A percentile compares a stretch with the other conserved stretches of the same genome.
These are phyloP conservation scores for Stephanodiscus minutulus DNA, from an alignment of 108 stramenopile genomes.

Conservation along the genomic window DNA sequence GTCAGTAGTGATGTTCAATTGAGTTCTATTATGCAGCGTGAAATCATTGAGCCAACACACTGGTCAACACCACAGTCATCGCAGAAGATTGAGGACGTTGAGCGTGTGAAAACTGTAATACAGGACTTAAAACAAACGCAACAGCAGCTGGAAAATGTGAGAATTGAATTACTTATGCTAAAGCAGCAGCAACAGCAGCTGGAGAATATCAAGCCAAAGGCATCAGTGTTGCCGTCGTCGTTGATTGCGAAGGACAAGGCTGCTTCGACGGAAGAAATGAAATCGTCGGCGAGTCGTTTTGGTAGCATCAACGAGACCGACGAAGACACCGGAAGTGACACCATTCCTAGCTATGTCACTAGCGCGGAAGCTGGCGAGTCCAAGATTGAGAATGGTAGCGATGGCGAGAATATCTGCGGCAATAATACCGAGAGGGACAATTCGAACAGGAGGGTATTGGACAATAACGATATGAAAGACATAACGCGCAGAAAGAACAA, in stretches of 20 bases:
- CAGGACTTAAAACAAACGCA: too few relatives aligned
- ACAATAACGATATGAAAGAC: not conserved
- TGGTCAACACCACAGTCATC: not conserved
- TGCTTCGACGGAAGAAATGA: not conserved
- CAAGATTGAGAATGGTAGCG: not conserved
- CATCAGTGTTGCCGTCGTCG: not conserved
- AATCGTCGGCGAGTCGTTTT: not conserved
- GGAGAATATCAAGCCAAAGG: not conserved
- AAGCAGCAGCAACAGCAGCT: not conserved
- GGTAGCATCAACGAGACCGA: not conserved
- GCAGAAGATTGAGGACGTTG: not conserved
- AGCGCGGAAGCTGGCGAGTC: not conserved
- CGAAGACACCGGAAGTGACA: not conserved
- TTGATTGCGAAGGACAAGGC: constrained; percentile 2
- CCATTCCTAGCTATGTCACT: not conserved
- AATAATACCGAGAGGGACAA: not conserved
- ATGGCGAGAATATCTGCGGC: not conserved
- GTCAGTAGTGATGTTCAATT: too few relatives aligned
- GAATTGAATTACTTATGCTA: not conserved
- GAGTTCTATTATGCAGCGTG: too few relatives aligned
- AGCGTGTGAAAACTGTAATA: not conserved
- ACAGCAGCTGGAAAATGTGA: not conserved
- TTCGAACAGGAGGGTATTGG: not conserved
- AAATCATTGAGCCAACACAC: too few relatives aligned
- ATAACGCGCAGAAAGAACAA: not conserved